Conservation (phyloP, 371 early-diverging fungal species). For the Umbelopsis sp. region DNA sequence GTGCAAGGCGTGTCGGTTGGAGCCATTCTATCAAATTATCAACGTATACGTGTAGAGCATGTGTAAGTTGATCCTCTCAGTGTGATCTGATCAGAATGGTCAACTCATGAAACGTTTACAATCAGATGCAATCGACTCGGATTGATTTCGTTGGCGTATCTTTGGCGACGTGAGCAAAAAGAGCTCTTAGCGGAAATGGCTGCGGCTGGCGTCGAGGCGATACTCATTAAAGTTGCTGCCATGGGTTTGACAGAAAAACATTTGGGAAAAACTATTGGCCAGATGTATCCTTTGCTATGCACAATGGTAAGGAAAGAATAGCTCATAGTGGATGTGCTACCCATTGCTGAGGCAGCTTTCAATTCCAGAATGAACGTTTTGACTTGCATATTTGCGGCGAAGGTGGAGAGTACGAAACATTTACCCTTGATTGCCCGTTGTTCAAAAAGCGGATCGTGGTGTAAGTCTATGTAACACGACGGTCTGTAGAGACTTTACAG, state of each 20-base stretch:
- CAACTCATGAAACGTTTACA: background rate
- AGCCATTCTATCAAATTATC: conserved; percentile 98
- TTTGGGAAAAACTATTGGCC: conserved; percentile 78
- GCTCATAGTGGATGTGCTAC: too few species aligned
- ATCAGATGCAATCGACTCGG: conserved; percentile 83
- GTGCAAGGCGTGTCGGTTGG: conserved; percentile 95
- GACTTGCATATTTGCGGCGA: conserved; percentile 98
- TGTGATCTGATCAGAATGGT: background rate
- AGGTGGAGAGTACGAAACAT: conserved; percentile 99
- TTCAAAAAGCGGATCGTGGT: conserved; percentile 81
- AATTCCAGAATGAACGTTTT: conserved; percentile 68
- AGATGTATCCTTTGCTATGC: conserved; percentile 77
- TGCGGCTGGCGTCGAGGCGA: conserved; percentile 77
- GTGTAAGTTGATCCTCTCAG: conserved; percentile 61
- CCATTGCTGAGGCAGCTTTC: background rate
- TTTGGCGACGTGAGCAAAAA: conserved; percentile 94
- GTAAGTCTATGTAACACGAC: conserved; percentile 36
- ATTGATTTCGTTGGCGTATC: conserved; percentile 84
- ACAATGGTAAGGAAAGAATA: conserved; percentile 54
- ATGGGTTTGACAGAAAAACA: conserved; percentile 78
- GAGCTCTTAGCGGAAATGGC: conserved; percentile 94
- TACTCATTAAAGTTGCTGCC: conserved; percentile 96
- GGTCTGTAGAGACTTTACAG: background rate
- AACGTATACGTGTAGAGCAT: conserved; percentile 95
- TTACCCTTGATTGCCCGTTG: conserved; percentile 97